Percentiles rank a stretch among this genome's conserved stretches.
Evolutionary conservation across 2,329 filamentous ascomycete species (phyloP).

Genomic region (Aureobasidium zeae): DNA sequence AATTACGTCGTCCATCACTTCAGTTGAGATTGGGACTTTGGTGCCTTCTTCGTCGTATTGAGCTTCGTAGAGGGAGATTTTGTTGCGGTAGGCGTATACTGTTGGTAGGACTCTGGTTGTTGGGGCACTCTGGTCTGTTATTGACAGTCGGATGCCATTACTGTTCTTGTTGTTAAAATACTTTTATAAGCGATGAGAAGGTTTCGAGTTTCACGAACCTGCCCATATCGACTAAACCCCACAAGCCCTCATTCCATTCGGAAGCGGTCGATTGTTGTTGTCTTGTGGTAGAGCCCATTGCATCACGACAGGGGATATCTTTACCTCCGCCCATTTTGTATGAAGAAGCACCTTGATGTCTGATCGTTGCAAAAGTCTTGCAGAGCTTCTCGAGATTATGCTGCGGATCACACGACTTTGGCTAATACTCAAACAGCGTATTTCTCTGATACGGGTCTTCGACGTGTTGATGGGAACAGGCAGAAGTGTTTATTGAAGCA

Average conservation of each 20-base stretch:
- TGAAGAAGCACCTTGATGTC: constrained; percentile 4
- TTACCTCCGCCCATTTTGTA: constrained; percentile 11
- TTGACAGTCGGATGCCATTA: constrained; percentile 83
- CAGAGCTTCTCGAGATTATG: too few relatives aligned
- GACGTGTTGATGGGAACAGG: too few relatives aligned
- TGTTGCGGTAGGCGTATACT: constrained; percentile 64
- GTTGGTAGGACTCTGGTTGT: constrained; percentile 62
- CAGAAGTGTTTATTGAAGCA: too few relatives aligned
- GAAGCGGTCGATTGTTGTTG: not conserved
- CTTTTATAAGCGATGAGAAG: not conserved
- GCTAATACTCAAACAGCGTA: too few relatives aligned
- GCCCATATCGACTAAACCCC: constrained; percentile 18
- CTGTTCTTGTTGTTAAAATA: constrained; percentile 32
- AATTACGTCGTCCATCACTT: constrained; percentile 54
- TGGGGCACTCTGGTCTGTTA: constrained; percentile 62
- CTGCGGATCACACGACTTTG: too few relatives aligned
- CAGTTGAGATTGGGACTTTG: constrained; percentile 42
- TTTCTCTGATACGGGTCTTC: too few relatives aligned
- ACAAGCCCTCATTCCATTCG: constrained; percentile 16
- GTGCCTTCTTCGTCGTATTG: constrained; percentile 33
- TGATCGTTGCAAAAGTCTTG: too few relatives aligned
- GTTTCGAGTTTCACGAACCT: not conserved
- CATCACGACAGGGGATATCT: not conserved
- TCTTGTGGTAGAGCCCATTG: not conserved
- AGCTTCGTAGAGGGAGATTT: constrained; percentile 75